Base-by-base conservation (phyloP, 208 protist genomes). In the Trypanosoma caninum region DNA sequence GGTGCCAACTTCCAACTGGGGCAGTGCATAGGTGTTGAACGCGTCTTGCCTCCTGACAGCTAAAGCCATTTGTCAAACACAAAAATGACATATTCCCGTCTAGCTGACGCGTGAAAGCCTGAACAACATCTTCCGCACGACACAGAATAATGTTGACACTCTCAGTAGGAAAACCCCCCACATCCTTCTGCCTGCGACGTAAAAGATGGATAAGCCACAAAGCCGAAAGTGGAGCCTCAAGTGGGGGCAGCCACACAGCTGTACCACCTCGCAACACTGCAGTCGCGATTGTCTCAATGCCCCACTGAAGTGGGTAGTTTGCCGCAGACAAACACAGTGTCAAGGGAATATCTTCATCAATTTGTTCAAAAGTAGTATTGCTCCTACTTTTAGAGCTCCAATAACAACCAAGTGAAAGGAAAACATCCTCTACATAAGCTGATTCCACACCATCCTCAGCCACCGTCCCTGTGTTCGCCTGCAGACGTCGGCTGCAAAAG, bases 201-300 rank as follows among this genome's bases (percentile, higher is more conserved):
- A 67, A 41, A 3, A 69, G 20, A 50, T 66, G 50, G 31, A 76
- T 76, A 25, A 76, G 48, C 69, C 69, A 76, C 3, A 76, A 28
- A 8, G 69, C 69, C 0, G 69, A 76, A 9, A 76, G 57, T 16
- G 69, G 56, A 14, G 53, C 48, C 31, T 76, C 69, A 28, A 69
- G 54, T 37, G 60, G 20, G 1, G 69, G 69, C 16, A 63, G 14
- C 69, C 69, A 76, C 23, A 71, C 63, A 6, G 48, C 56, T 1
- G 30, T 20, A 41, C 18, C 37, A 8, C 61, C 69, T 22, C 56
- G 33, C 16, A 31, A 22, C 16, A 76, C 8, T n/a, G 69, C 53
- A 14, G 56, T 27, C 5, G 56, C 41, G 2, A 70, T 18, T 2
- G 47, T 22, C 44, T 69, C 56, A 16, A 76, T 38, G 8, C 69